Evolutionary conservation across 306 rosid genomes (phyloP), one percentile per base, ranked within the genome.

Genomic region (Vigna angularis): DNA sequence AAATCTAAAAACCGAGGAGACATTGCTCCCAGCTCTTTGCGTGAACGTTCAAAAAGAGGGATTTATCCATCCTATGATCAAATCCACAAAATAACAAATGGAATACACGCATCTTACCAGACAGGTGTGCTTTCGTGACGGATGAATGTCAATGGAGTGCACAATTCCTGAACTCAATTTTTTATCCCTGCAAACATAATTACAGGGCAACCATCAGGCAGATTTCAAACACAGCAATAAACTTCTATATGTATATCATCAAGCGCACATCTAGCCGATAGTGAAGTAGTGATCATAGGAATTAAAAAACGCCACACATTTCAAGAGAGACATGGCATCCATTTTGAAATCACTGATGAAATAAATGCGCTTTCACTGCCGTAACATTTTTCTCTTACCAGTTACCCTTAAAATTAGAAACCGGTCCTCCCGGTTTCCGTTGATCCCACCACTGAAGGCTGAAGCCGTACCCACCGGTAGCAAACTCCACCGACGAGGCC

Each of bases 401-500:
- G 70, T 86, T 66, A 6, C 87, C 93, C 92, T 92, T 94, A 78
- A 94, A 89, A 84, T 89, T 96, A 55, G 95, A 94, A 77, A 87
- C 97, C 14, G 97, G 86, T 22, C 92, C 95, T 11, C 95, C 95
- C 1, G 91, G 94, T 67, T 87, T 92, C 53, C 97, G 84, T 82
- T 87, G 92, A 77, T 94, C 98, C 98, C 98, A 94, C 97, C 97
- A 94, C 28, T 92, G 98, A 77, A 94, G 88, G 62, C 95, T 78
- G 55, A 88, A 90, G 3, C 97, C 98, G 66, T 87, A 89, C 1
- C 95, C 97, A 3, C 91, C 97, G 4, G 98, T 92, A 2, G 90
- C 97, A 66, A 92, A 94, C 86, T 94, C 98, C 56, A 77, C 64
- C 24, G 97, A 91, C 3, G 98, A 94, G 16, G 95, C 98, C 98